Conservation (phyloP, 169 alveolate species). For the Amoebophrya sp. region DNA sequence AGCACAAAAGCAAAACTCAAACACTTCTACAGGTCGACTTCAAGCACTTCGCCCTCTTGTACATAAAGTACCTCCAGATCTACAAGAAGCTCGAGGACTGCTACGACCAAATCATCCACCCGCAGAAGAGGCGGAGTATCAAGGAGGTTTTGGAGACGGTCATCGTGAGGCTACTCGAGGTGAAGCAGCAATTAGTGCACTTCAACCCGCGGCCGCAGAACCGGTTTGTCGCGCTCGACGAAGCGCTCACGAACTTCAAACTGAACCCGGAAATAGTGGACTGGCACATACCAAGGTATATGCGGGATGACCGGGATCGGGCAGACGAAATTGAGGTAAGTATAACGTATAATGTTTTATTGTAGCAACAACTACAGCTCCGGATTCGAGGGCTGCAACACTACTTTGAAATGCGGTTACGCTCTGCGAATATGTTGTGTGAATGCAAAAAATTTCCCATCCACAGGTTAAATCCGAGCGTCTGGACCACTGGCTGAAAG, state of each 20-base stretch:
- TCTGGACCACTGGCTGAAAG: conserved; percentile 54
- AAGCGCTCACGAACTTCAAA: conserved; percentile 72
- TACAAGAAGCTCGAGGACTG: conserved; percentile 74
- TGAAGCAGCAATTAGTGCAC: conserved; percentile 60
- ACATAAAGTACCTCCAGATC: conserved; percentile 71
- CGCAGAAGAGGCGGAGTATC: conserved; percentile 70
- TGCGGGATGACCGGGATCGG: conserved; percentile 68
- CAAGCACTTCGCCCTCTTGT: conserved; percentile 68
- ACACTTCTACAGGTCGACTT: conserved; percentile 55
- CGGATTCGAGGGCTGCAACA: no score
- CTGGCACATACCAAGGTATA: conserved; percentile 75
- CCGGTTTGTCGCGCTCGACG: conserved; percentile 69
- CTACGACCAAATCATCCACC: conserved; percentile 80
- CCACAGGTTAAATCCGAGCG: conserved; percentile 52
- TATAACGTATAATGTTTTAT: background rate
- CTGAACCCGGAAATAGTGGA: conserved; percentile 69
- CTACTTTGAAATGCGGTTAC: no score
- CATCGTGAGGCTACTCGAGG: conserved; percentile 66
- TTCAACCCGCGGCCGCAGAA: conserved; percentile 68
- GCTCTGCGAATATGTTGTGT: no score
- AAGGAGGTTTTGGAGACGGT: conserved; percentile 68
- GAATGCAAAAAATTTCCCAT: background rate
- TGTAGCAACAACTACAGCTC: background rate
- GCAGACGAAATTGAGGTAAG: conserved; percentile 56
- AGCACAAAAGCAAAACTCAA: no score